A percentile compares a stretch with the other conserved stretches of the same genome.
phyloP scores from a whole-genome alignment of 495 filamentous ascomycete species.

The Antarctomyces pellizariae region DNA sequence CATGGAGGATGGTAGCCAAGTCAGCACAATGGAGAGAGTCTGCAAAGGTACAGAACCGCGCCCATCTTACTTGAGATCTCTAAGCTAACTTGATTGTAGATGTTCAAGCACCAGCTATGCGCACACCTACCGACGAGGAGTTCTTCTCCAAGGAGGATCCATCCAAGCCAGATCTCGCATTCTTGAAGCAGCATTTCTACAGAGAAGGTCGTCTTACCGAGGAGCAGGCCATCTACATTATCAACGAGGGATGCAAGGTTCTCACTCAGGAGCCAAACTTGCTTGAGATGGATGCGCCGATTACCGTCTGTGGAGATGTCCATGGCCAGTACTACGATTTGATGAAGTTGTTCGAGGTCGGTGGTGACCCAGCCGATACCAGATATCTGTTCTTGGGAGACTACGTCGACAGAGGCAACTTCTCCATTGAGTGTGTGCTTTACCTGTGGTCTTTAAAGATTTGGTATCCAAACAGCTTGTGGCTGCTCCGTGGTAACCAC shows the following conservation, averaged over 20 bases:
- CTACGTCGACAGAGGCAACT: constrained; percentile 95
- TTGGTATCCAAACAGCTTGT: constrained; percentile 93
- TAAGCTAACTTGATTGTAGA: constrained; percentile 28
- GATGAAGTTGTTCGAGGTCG: constrained; percentile 99
- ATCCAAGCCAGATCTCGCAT: constrained; percentile 74
- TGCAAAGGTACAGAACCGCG: constrained; percentile 56
- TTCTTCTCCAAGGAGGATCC: constrained; percentile 53
- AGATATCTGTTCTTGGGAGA: constrained; percentile 92
- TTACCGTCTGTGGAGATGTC: constrained; percentile 97
- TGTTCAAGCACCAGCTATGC: constrained; percentile 89
- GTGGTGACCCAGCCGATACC: constrained; percentile 88
- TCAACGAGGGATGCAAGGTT: constrained; percentile 61
- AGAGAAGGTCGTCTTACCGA: constrained; percentile 91
- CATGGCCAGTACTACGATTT: constrained; percentile 97
- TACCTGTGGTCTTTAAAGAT: constrained; percentile 98
- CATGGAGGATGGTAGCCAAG: constrained; percentile 90
- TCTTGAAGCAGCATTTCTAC: constrained; percentile 95
- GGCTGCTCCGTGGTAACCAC: constrained; percentile 92
- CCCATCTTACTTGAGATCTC: constrained; percentile 1
- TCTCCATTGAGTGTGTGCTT: constrained; percentile 96
- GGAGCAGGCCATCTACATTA: constrained; percentile 91
- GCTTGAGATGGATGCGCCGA: constrained; percentile 97
- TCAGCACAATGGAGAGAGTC: constrained; percentile 84
- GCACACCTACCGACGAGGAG: constrained; percentile 63
- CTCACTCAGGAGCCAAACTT: constrained; percentile 78